Base-by-base conservation (phyloP, 1,284 basidiomycete genomes). In the Hemileia vastatrix region DNA sequence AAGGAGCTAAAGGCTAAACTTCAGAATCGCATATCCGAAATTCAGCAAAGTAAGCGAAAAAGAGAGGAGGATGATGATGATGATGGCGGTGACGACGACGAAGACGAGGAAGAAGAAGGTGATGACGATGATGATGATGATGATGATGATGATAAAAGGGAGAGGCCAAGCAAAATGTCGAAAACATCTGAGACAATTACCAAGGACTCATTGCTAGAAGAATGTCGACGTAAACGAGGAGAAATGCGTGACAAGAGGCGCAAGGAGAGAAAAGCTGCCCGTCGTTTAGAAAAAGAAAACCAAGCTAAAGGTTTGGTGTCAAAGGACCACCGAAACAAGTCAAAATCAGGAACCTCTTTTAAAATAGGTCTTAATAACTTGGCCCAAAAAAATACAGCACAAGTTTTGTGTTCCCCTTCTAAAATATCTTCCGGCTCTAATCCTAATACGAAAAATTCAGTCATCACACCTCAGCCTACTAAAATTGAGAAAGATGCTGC, bases 1-100 rank as follows among this genome's bases (percentile, higher is more conserved):
- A 43, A 40, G 19, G 51, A 61, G 44, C 43, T 61, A 21, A 50
- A 61, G 40, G 58, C 32, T 9, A 61, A 61, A 23, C 58, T 61
- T 48, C 50, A 61, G 27, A 40, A 47, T 27, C 58, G 58, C 8
- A 61, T 61, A 31, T 50, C 36, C 27, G 19, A 21, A 11, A 50
- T 61, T 13, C 58, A 61, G 54, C 8, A 32, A 15, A n/a, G 23
- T 19, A 52, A 59, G n/a, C 13, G 19, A 21, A 13, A 50, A 13
- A 19, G 15, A 0, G 51, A 32, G 4, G 18, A 19, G 32, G 51
- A 13, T 31, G 45, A 27, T 11, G 23, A 23, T 50, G 27, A 23
- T 50, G 19, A 6, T 50, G 48, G 48, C 3, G n/a, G 18, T 21
- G 3, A 18, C 23, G 51, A 32, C 6, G 18, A 19, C 27, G 51